Evolutionary conservation across 2,329 filamentous ascomycete genomes (phyloP), one percentile per base, ranked within the genome.

Genomic region (Nemania bipapillata): DNA sequence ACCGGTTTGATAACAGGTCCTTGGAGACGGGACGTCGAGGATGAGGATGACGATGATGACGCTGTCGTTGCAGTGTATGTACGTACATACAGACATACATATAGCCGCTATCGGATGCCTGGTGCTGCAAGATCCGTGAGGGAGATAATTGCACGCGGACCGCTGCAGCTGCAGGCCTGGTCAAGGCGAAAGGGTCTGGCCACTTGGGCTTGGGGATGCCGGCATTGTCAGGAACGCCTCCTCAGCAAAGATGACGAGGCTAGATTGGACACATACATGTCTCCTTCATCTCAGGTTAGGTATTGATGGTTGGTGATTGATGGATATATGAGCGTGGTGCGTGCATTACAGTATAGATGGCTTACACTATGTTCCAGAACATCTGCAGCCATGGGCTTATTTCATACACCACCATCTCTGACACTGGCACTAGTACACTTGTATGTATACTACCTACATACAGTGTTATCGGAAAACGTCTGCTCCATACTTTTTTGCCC

Each of bases 21-120:
- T 37, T 35, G 42, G 52, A 20, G 28, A 47, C n/a, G 17, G 7
- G 6, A 30, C 3, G 47, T 49, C 28, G 15, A 32, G n/a, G 20
- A 4, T 56, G 32, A 9, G 40, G 32, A 11, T 37, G 32, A 37
- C 9, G 26, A 50, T 40, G 20, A 55, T 58, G 40, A 63, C n/a
- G 17, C 54, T 12, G 22, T 17, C 26, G 22, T 17, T 20, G 30
- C 11, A 32, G 40, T 20, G n/a, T 12, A 12, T 11, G 9, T 45
- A n/a, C n/a, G n/a, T n/a, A n/a, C n/a, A n/a, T n/a, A n/a, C n/a
- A n/a, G n/a, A n/a, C n/a, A n/a, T n/a, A n/a, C n/a, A n/a, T n/a
- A n/a, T n/a, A 45, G 54, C 58, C 65, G 66, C 61, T 65, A 60
- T 68, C 66, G 66, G 61, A 68, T 20, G 56, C 50, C 56, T 57